Conservation (phyloP, 768 basidiomycete species). For the Boletus eberwhitei region DNA sequence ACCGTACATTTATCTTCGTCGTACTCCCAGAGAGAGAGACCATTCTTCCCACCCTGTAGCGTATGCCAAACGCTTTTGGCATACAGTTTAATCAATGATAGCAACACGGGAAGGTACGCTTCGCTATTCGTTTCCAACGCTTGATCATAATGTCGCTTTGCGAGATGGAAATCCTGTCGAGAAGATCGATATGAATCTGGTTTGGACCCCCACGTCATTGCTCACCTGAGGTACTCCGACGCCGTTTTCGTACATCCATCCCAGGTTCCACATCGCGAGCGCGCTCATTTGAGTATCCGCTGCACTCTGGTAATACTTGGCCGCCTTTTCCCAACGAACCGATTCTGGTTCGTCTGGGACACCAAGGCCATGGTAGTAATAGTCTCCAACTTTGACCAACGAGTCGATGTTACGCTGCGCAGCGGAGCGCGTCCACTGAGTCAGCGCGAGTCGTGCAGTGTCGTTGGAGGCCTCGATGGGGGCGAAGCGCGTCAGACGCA, state of each 20-base stretch:
- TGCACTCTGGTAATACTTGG: slow-evolving; percentile 90
- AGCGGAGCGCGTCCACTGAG: slow-evolving; percentile 93
- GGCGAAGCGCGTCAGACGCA: slow-evolving; percentile 65
- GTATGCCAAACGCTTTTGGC: slow-evolving; percentile 82
- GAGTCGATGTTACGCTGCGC: slow-evolving; percentile 95
- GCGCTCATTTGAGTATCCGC: slow-evolving; percentile 91
- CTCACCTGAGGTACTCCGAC: slow-evolving; percentile 82
- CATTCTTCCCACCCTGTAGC: slow-evolving; percentile 64
- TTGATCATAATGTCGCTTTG: slow-evolving; percentile 92
- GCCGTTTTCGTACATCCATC: slow-evolving; percentile 99
- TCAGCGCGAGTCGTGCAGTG: slow-evolving; percentile 79
- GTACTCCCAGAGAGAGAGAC: slow-evolving; percentile 62
- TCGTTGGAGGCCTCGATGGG: slow-evolving; percentile 75
- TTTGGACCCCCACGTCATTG: not conserved
- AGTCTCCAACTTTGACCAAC: slow-evolving; percentile 96
- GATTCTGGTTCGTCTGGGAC: slow-evolving; percentile 64
- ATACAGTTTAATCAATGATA: slow-evolving; percentile 83
- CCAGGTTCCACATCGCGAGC: slow-evolving; percentile 96
- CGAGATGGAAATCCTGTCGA: slow-evolving; percentile 86
- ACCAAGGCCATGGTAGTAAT: slow-evolving; percentile 90
- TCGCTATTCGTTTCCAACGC: slow-evolving; percentile 85
- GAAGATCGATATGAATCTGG: not conserved
- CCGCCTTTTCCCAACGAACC: slow-evolving; percentile 81
- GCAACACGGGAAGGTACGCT: slow-evolving; percentile 81
- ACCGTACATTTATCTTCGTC: slow-evolving; percentile 44